phyloP scores from a whole-genome alignment of 129 eudicot genomes.

The Smallanthus sonchifolius region DNA sequence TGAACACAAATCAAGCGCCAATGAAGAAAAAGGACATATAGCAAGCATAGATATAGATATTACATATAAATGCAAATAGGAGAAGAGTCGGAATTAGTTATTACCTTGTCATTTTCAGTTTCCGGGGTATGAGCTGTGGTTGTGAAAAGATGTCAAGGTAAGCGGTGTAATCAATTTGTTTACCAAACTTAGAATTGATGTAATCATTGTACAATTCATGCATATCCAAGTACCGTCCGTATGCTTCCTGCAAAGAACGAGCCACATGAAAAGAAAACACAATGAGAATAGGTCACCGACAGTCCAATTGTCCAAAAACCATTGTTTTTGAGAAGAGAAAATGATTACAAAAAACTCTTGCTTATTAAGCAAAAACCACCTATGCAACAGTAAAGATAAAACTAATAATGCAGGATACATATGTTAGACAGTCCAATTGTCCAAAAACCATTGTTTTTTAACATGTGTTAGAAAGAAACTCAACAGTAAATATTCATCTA shows the following conservation, averaged over 20 bases:
- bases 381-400: not conserved
- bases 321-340: not conserved
- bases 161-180: slow-evolving; percentile 65
- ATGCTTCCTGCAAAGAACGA: slow-evolving; percentile 72
- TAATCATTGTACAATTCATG: slow-evolving; percentile 81
- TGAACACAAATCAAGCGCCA: not conserved
- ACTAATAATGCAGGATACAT: not conserved
- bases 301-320: not conserved
- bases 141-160: slow-evolving; percentile 77
- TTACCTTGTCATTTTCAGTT: slow-evolving; percentile 73
- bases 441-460: too few relatives aligned
- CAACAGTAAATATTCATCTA: not conserved
- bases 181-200: slow-evolving; percentile 83
- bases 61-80: not conserved
- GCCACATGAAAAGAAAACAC: not conserved
- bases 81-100: not conserved
- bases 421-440: too few relatives aligned
- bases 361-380: not conserved
- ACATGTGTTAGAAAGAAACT: not conserved
- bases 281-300: not conserved
- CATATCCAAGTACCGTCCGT: slow-evolving; percentile 88
- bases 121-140: slow-evolving; percentile 62
- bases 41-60: not conserved
- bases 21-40: not conserved
- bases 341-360: not conserved